A percentile compares a stretch with the other conserved stretches of the same genome.
Evolutionary conservation across 176 grass and related monocot species (phyloP).

Genomic region (Musa itinerans): DNA sequence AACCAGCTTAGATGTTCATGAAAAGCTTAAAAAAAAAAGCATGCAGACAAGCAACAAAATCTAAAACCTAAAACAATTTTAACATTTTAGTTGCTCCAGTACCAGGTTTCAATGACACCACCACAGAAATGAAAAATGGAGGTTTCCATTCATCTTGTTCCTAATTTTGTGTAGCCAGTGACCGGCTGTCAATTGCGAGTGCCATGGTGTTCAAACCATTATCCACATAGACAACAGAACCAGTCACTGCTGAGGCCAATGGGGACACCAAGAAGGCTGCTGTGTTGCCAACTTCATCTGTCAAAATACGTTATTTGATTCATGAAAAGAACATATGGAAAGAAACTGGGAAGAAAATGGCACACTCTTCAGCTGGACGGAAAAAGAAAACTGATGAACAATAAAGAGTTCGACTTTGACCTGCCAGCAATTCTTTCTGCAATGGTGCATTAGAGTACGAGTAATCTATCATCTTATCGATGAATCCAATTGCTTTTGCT

Average conservation of each 20-base stretch:
- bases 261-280: conserved; percentile 69
- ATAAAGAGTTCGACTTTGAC: conserved; percentile 10
- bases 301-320: not conserved
- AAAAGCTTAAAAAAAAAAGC: too few relatives aligned
- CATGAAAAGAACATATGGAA: not conserved
- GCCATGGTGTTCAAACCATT: conserved; percentile 82
- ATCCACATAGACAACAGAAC: conserved; percentile 74
- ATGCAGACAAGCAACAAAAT: too few relatives aligned
- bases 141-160: not conserved
- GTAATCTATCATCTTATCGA: conserved; percentile 82
- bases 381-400: not conserved
- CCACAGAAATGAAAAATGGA: not conserved
- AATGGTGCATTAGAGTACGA: conserved; percentile 70
- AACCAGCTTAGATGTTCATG: too few relatives aligned
- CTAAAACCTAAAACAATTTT: too few relatives aligned
- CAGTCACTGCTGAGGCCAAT: conserved; percentile 71
- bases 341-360: not conserved
- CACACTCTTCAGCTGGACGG: not conserved
- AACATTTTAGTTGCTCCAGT: too few relatives aligned
- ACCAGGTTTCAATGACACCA: too few relatives aligned
- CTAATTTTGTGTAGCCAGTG: conserved; percentile 24
- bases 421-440: conserved; percentile 77
- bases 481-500: conserved; percentile 88
- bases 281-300: conserved; percentile 76
- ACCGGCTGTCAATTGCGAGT: conserved; percentile 48